Evolutionary conservation across 1,284 basidiomycete genomes (phyloP).

Genomic region (Grifola frondosa): DNA sequence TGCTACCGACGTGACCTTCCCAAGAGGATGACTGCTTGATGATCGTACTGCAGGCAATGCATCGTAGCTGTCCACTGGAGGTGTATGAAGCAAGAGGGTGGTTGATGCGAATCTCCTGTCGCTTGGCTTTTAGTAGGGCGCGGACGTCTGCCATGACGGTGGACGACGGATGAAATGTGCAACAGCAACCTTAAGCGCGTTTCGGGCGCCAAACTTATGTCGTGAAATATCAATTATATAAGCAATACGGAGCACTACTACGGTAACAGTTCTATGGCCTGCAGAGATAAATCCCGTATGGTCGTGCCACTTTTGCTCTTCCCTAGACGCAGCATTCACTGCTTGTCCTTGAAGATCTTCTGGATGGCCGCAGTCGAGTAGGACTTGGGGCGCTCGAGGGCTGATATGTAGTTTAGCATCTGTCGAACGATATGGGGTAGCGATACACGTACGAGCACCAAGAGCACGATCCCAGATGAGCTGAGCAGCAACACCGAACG

Average conservation of each 20-base stretch:
- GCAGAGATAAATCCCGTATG: too few relatives aligned
- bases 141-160: slow-evolving; percentile 71
- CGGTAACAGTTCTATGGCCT: too few relatives aligned
- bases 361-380: slow-evolving; percentile 77
- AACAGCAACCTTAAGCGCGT: too few relatives aligned
- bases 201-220: too few relatives aligned
- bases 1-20: slow-evolving; percentile 83
- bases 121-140: slow-evolving; percentile 72
- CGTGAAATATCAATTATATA: slow-evolving; percentile 21
- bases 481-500: slow-evolving; percentile 87
- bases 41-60: slow-evolving; percentile 57
- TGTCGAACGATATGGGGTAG: too few relatives aligned
- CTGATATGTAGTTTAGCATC: too few relatives aligned
- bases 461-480: slow-evolving; percentile 96
- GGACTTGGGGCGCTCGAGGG: slow-evolving; percentile 86
- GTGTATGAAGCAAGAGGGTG: slow-evolving; percentile 75
- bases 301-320: slow-evolving; percentile 5
- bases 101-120: slow-evolving; percentile 65
- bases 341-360: slow-evolving; percentile 67
- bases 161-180: too few relatives aligned
- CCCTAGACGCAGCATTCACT: slow-evolving; percentile 18
- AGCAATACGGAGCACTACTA: too few relatives aligned
- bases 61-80: slow-evolving; percentile 63
- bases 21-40: slow-evolving; percentile 79
- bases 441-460: slow-evolving; percentile 77